phyloP scores from a whole-genome alignment of 352 stramenopile species.

The Phytopythium delawarense region DNA sequence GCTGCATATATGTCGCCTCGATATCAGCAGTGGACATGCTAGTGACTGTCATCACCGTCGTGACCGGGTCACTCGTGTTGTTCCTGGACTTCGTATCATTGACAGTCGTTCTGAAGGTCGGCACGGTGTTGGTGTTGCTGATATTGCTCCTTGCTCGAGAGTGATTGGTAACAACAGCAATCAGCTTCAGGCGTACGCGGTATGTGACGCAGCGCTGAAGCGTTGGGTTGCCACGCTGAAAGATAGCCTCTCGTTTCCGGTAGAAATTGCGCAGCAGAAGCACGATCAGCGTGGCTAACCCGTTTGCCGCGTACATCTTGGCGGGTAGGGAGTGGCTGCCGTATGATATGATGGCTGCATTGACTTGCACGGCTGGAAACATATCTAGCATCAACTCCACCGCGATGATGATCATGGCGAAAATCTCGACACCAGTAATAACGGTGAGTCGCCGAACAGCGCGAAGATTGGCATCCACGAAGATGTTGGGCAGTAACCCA shows the following conservation, averaged over 20 bases:
- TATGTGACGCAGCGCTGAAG: slow-evolving; percentile 11
- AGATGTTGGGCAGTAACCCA: slow-evolving; percentile 12
- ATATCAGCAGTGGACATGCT: not conserved
- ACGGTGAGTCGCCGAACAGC: slow-evolving; percentile 1
- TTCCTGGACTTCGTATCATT: not conserved
- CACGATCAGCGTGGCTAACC: slow-evolving; percentile 10
- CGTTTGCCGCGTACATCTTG: slow-evolving; percentile 7
- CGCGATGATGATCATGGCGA: not conserved
- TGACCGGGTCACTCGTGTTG: not conserved
- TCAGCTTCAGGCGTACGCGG: slow-evolving; percentile 2
- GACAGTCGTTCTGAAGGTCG: not conserved
- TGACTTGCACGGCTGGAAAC: not conserved
- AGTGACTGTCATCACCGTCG: not conserved
- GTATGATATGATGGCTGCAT: not conserved
- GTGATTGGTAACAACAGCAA: not conserved
- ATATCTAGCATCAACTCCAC: not conserved
- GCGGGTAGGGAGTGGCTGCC: slow-evolving; percentile 6
- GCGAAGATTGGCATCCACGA: slow-evolving; percentile 12
- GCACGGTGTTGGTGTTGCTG: not conserved
- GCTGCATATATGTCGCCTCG: not conserved
- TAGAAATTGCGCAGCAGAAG: slow-evolving; percentile 13
- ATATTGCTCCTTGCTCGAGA: not conserved
- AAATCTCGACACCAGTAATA: not conserved
- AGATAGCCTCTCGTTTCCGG: slow-evolving; percentile 5
- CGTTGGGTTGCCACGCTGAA: not conserved